Base-by-base conservation (phyloP, 2,329 filamentous ascomycete genomes). In the Ascochyta viciae-villosae region DNA sequence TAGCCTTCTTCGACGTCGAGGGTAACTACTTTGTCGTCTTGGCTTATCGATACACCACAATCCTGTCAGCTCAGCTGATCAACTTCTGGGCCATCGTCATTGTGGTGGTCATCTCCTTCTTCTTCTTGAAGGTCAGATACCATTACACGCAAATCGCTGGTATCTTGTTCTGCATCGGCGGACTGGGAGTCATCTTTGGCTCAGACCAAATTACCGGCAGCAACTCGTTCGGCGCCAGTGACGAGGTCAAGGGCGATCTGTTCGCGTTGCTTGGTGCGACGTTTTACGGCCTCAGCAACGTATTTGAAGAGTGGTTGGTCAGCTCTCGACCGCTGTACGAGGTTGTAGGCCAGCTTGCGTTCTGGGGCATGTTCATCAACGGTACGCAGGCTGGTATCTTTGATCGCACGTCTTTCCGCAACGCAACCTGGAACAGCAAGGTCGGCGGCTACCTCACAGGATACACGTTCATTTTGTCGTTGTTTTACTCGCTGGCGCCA, bases 51-150 rank as follows among this genome's bases (percentile, higher is more conserved):
- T 88, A 76, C 56, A 96, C 94, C 50, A 97, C 93, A 70, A 89
- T 97, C 66, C 84, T 98, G 44, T 95, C 90, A 19, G 92, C 92
- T 15, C 93, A 98, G 82, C 85, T 99, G 48, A 92, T 99, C 79
- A 97, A 97, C 83, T 98, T 98, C 80, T 98, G 94, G 94, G 91
- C 93, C 66, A 98, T 99, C 65, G 91, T 96, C 46, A 88, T 94
- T 60, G 95, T 99, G 22, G 92, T 98, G 19, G 73, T 90, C 58
- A 79, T 97, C 63, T 96, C 92, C 26, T 93, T 96, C 78, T 64
- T 88, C 61, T 82, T 97, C 66, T 85, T 99, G 54, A 85, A 83
- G 64, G 95, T 99, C 40, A 90, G 95, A 68, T 99, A 99, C 83
- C 91, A 92, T 79, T 81, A 85, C 73, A 87, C 90, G 55, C 95